phyloP scores from a whole-genome alignment of 2,329 filamentous ascomycete genomes.

The Alternaria longipes region DNA sequence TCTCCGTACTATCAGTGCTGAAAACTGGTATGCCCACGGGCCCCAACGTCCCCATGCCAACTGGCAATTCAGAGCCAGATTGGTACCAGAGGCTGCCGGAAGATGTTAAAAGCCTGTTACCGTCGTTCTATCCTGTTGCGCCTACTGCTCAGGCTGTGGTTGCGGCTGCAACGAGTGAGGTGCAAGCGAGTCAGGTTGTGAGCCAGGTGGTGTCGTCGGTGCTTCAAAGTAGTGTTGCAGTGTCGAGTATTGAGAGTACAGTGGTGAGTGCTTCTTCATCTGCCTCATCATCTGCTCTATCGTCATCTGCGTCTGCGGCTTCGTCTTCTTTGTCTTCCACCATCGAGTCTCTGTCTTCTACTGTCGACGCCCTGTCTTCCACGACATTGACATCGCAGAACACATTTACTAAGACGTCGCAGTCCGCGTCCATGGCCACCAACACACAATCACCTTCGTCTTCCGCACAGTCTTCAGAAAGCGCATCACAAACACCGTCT shows the following conservation, averaged over 20 bases:
- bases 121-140: constrained; percentile 21
- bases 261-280: background rate
- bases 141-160: background rate
- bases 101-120: constrained; percentile 23
- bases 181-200: background rate
- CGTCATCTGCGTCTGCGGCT: background rate
- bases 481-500: background rate
- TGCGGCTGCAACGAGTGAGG: background rate
- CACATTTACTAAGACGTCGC: constrained; percentile 16
- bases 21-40: constrained; percentile 24
- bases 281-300: background rate
- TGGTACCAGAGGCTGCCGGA: constrained; percentile 27
- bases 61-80: constrained; percentile 16
- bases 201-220: background rate
- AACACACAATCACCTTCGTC: background rate
- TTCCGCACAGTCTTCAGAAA: background rate
- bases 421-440: constrained; percentile 12
- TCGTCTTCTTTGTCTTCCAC: background rate
- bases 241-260: background rate
- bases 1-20: constrained; percentile 28
- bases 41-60: constrained; percentile 10
- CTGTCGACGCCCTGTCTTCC: background rate
- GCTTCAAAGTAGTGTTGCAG: background rate
- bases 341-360: background rate
- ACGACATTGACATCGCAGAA: background rate